Evolutionary conservation across 495 filamentous ascomycete species (phyloP).

Genomic region (Aspergillus diversus): DNA sequence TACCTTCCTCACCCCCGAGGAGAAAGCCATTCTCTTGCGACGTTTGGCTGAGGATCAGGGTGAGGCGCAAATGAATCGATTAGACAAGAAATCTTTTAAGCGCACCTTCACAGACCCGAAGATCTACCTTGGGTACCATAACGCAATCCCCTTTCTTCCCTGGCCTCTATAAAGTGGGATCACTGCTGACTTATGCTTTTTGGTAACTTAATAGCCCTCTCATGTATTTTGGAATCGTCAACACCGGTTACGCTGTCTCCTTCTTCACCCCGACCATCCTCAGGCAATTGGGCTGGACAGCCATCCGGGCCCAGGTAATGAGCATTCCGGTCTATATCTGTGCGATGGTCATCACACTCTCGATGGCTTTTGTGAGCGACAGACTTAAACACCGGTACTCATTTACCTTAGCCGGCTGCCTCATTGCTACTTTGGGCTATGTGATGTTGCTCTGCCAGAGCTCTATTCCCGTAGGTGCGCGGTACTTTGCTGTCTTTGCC

Average conservation of each 20-base stretch:
- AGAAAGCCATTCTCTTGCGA: constrained; percentile 46
- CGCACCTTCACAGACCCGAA: constrained; percentile 58
- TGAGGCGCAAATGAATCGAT: constrained; percentile 50
- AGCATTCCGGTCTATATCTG: constrained; percentile 61
- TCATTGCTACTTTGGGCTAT: constrained; percentile 53
- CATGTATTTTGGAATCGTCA: constrained; percentile 55
- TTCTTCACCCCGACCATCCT: constrained; percentile 63
- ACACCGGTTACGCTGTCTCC: constrained; percentile 52
- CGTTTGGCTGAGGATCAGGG: constrained; percentile 47
- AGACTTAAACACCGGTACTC: constrained; percentile 51
- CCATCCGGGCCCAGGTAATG: constrained; percentile 54
- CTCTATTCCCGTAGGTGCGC: constrained; percentile 37
- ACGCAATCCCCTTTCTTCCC: not conserved
- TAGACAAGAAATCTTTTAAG: constrained; percentile 49
- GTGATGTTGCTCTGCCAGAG: constrained; percentile 50
- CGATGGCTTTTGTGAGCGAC: constrained; percentile 51
- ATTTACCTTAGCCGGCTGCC: constrained; percentile 52
- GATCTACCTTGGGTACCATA: constrained; percentile 52
- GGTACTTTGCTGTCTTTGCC: constrained; percentile 57
- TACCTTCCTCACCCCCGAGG: constrained; percentile 47
- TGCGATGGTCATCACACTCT: constrained; percentile 49
- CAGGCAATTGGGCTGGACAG: constrained; percentile 57
- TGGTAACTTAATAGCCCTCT: constrained; percentile 33
- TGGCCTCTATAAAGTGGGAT: not conserved
- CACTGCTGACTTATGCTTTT: not conserved